phyloP scores from a whole-genome alignment of 768 basidiomycete genomes.

The Serpula lacrymans region DNA sequence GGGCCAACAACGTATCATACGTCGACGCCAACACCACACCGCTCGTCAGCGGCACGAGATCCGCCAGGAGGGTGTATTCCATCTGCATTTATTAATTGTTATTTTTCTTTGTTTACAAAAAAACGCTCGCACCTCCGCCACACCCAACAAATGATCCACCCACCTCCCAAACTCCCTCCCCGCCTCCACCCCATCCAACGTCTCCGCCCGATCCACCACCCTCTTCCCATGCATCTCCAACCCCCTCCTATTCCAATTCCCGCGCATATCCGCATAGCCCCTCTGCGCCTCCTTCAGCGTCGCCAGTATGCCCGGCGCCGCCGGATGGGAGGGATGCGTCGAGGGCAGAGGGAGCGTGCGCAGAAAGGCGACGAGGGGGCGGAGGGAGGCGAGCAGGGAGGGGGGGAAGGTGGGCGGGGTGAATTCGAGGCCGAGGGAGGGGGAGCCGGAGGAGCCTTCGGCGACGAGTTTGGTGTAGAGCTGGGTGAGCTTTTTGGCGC shows the following conservation, averaged over 20 bases:
- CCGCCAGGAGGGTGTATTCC: slow-evolving; percentile 62
- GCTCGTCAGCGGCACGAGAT: slow-evolving; percentile 59
- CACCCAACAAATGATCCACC: slow-evolving; percentile 60
- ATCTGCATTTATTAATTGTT: slow-evolving; percentile 38
- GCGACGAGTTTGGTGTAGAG: slow-evolving; percentile 87
- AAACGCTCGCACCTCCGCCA: slow-evolving; percentile 54
- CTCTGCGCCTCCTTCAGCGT: slow-evolving; percentile 74
- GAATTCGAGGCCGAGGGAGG: slow-evolving; percentile 56
- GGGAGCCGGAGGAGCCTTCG: slow-evolving; percentile 76
- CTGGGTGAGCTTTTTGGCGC: slow-evolving; percentile 77
- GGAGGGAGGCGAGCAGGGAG: slow-evolving; percentile 47
- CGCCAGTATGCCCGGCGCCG: slow-evolving; percentile 57
- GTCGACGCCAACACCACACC: slow-evolving; percentile 51
- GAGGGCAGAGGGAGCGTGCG: slow-evolving; percentile 71
- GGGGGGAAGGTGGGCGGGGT: slow-evolving; percentile 53
- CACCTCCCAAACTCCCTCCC: slow-evolving; percentile 73
- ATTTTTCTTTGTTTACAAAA: not conserved
- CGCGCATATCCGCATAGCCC: slow-evolving; percentile 86
- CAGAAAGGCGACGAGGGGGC: slow-evolving; percentile 64
- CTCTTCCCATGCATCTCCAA: slow-evolving; percentile 69
- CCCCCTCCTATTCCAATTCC: slow-evolving; percentile 72
- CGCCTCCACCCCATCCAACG: slow-evolving; percentile 57
- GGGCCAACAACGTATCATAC: slow-evolving; percentile 58
- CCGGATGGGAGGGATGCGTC: slow-evolving; percentile 82
- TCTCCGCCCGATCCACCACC: slow-evolving; percentile 68